Base-by-base conservation (phyloP, 2,329 filamentous ascomycete species). In the Nemania sp. region DNA sequence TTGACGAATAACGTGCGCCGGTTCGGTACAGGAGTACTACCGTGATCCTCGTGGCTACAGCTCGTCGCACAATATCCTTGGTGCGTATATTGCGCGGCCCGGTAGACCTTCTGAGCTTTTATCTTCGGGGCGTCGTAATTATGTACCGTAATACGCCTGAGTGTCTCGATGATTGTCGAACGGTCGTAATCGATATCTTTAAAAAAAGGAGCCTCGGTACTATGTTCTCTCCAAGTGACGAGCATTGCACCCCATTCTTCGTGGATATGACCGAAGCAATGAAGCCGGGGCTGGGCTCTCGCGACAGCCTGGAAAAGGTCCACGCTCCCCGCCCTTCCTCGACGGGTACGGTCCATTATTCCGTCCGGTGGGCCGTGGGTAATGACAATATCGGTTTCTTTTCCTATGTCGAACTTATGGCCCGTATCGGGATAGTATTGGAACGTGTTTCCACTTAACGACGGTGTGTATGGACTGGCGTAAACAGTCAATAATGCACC, bases 1-100 rank as follows among this genome's bases (percentile, higher is more conserved):
- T 88, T 88, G 10, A 88, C 75, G 67, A 88, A 86, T 6, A 87
- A 68, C 0, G 85, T 88, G 64, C 86, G 78, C 43, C 74, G 70
- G 0, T 80, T 80, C 7, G 46, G 51, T 32, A 72, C 48, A 0
- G 80, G n/a, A 1, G 65, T 67, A 21, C 69, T 62, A 21, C 69
- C 62, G n/a, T 67, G 59, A 20, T 77, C 73, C 2, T 71, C 67
- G 0, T 71, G 69, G 53, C 79, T 78, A 59, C 78, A 73, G 37
- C 81, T 82, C 2, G 80, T 73, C 13, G 69, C 58, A 13, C 70
- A 71, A 45, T 69, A 78, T 13, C 73, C 67, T 43, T 74, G 65
- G 12, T 66, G 65, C 50, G 64, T 18, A 18, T 32, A 40, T 20
- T 37, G 57, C 18, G 20, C 9, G 2, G 47, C 48, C 18, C 18